These are phyloP conservation scores for Hanseniaspora valbyensis DNA, from an alignment of 805 yeast species.

Conservation along the genomic window DNA sequence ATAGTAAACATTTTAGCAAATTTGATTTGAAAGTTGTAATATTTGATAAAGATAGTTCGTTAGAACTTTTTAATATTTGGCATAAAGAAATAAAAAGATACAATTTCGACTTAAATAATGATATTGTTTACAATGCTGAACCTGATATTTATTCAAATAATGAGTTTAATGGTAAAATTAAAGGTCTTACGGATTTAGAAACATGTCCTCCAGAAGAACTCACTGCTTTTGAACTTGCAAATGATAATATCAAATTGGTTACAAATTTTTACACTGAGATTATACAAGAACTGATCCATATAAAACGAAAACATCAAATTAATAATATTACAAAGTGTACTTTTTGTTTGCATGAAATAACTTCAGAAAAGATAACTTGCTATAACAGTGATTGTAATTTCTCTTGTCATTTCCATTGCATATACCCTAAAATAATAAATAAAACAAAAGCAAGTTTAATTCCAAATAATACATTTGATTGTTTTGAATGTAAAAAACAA, in stretches of 20 bases:
- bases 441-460: conserved; percentile 20
- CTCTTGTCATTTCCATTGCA: conserved; percentile 33
- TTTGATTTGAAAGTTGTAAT: conserved; percentile 39
- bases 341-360: background rate
- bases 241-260: conserved; percentile 24
- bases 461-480: conserved; percentile 24
- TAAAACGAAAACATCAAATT: background rate
- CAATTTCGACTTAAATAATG: background rate
- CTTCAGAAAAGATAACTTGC: conserved; percentile 23
- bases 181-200: conserved; percentile 21
- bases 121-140: conserved; percentile 15
- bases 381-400: conserved; percentile 26
- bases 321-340: background rate
- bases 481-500: conserved; percentile 25
- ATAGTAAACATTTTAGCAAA: conserved; percentile 34
- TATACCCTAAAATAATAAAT: conserved; percentile 22
- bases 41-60: conserved; percentile 28
- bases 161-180: conserved; percentile 11
- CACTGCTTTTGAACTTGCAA: conserved; percentile 14
- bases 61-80: background rate
- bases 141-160: background rate
- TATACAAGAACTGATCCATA: background rate
- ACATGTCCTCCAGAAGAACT: conserved; percentile 14
- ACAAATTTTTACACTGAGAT: conserved; percentile 22
- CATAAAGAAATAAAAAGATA: background rate